Conservation (phyloP, 2,329 filamentous ascomycete genomes). For the Alternaria postmessia region DNA sequence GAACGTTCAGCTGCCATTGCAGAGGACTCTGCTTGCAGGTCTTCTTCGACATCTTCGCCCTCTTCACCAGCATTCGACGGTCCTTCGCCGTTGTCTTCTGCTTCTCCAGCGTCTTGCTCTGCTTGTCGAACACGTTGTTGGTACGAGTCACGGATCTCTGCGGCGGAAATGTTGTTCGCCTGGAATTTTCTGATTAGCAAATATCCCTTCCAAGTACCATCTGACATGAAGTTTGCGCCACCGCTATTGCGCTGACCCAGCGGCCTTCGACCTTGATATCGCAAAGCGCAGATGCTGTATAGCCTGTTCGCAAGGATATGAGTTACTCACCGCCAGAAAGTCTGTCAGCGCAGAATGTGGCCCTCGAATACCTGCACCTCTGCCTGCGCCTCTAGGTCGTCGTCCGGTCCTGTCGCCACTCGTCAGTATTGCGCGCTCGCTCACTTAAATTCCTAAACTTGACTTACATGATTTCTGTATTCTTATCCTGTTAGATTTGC, state of each 20-base stretch:
- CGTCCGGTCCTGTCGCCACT: conserved; percentile 41
- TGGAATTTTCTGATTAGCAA: conserved; percentile 37
- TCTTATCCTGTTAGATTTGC: no score
- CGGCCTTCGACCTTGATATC: background rate
- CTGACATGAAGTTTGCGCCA: background rate
- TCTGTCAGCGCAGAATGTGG: conserved; percentile 74
- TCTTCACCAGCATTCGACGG: conserved; percentile 47
- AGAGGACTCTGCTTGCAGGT: conserved; percentile 46
- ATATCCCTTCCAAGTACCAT: background rate
- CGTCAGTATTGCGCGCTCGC: conserved; percentile 23
- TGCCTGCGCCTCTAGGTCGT: conserved; percentile 53
- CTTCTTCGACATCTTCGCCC: conserved; percentile 44
- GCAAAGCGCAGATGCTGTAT: background rate
- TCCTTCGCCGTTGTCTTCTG: conserved; percentile 49
- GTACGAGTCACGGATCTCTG: conserved; percentile 68
- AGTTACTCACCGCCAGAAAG: conserved; percentile 66
- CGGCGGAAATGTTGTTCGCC: conserved; percentile 77
- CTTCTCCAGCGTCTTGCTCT: conserved; percentile 48
- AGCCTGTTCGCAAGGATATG: background rate
- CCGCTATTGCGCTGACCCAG: background rate
- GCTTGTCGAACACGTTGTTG: conserved; percentile 62
- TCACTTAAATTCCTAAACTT: no score
- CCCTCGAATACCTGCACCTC: conserved; percentile 59
- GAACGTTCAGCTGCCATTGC: conserved; percentile 54
- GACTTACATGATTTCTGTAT: conserved; percentile 26